These are phyloP conservation scores for Carex parvula DNA, from an alignment of 176 grass and related monocot genomes.

Conservation along the genomic window DNA sequence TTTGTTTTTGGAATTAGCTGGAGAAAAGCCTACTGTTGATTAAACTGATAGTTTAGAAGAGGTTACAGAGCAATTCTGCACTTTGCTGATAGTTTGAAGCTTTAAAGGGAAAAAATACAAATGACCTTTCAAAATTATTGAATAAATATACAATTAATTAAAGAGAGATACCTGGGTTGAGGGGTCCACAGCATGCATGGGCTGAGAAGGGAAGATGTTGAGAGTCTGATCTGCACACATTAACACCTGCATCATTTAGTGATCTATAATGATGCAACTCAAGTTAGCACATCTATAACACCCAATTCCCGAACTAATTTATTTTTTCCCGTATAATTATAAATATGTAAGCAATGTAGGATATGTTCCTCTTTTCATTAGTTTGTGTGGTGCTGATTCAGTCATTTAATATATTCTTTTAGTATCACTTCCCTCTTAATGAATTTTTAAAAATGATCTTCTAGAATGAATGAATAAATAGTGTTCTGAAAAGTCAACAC, in stretches of 20 bases:
- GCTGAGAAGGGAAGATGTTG: slow-evolving; percentile 87
- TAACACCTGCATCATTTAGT: slow-evolving; percentile 16
- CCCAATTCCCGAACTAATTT: neutral
- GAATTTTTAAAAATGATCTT: neutral
- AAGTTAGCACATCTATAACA: neutral
- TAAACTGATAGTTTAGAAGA: neutral
- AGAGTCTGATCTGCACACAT: slow-evolving; percentile 64
- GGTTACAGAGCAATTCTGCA: neutral
- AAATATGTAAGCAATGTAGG: neutral
- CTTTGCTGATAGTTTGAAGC: neutral
- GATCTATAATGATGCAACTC: neutral
- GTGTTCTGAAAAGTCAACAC: neutral
- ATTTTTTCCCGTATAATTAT: neutral
- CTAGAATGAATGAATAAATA: neutral
- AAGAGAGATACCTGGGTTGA: slow-evolving; percentile 45
- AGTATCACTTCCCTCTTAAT: neutral
- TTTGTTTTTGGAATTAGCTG: neutral
- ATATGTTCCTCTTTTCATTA: neutral
- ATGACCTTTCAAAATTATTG: neutral
- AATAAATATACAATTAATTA: neutral
- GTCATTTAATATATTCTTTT: neutral
- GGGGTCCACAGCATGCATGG: slow-evolving; percentile 53
- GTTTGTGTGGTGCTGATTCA: neutral
- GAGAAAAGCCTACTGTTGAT: neutral
- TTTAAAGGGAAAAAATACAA: neutral